Percentiles rank a stretch among this genome's conserved stretches.
These are phyloP conservation scores for Tolypocladium inflatum DNA, from an alignment of 2,329 filamentous ascomycete species.

Conservation along the genomic window DNA sequence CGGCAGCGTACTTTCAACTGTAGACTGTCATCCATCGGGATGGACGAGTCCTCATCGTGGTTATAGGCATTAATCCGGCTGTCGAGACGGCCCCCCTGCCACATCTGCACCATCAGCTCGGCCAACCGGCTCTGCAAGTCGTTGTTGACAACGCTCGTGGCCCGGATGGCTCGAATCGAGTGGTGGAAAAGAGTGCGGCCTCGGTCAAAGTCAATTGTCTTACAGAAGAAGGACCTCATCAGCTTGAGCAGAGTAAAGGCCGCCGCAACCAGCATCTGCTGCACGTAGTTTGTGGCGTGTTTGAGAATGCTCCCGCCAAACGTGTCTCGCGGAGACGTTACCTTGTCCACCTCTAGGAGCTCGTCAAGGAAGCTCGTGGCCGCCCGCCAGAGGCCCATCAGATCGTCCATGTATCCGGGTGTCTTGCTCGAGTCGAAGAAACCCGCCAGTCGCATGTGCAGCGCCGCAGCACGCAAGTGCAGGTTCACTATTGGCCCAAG, in stretches of 20 bases:
- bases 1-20: constrained; percentile 75
- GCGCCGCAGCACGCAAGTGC: constrained; percentile 61
- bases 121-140: constrained; percentile 72
- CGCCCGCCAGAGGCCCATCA: constrained; percentile 67
- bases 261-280: constrained; percentile 78
- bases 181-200: constrained; percentile 61
- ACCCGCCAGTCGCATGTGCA: constrained; percentile 68
- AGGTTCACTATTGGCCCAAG: constrained; percentile 51
- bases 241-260: constrained; percentile 71
- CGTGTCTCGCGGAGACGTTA: constrained; percentile 33
- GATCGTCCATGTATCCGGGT: constrained; percentile 61
- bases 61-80: constrained; percentile 35
- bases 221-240: constrained; percentile 66
- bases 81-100: constrained; percentile 58
- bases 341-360: constrained; percentile 44
- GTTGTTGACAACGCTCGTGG: constrained; percentile 66
- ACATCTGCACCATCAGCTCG: constrained; percentile 81
- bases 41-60: constrained; percentile 38
- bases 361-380: constrained; percentile 61
- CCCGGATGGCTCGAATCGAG: constrained; percentile 60
- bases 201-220: constrained; percentile 59
- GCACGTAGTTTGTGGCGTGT: constrained; percentile 66
- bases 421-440: constrained; percentile 73
- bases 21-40: constrained; percentile 57
- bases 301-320: constrained; percentile 46